phyloP scores from a whole-genome alignment of 2,329 filamentous ascomycete species.

The Pleoardoris graminearum region DNA sequence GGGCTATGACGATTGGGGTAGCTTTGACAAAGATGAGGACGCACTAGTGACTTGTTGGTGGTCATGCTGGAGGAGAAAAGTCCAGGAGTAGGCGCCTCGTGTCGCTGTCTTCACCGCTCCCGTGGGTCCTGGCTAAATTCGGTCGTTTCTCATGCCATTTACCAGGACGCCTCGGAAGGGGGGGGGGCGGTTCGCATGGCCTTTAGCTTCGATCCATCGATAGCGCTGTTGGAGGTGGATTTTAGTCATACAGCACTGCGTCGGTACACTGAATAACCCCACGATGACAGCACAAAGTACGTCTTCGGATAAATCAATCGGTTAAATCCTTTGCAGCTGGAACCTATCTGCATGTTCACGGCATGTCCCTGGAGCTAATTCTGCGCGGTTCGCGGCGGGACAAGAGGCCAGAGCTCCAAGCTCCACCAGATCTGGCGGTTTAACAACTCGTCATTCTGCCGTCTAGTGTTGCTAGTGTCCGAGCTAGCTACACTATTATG shows the following conservation, averaged over 20 bases:
- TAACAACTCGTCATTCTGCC: conserved; percentile 27
- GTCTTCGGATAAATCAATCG: conserved; percentile 41
- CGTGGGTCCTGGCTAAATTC: neutral
- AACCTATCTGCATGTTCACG: conserved; percentile 25
- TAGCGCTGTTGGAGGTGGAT: neutral
- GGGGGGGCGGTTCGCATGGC: conserved; percentile 7
- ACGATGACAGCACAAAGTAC: conserved; percentile 23
- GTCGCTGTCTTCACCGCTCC: conserved; percentile 12
- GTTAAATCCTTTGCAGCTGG: conserved; percentile 33
- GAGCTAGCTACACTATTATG: conserved; percentile 16
- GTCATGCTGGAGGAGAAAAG: conserved; percentile 59
- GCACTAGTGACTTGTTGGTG: conserved; percentile 68
- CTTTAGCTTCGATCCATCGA: neutral
- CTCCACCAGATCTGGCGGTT: conserved; percentile 21
- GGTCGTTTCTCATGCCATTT: neutral
- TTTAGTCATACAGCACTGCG: conserved; percentile 23
- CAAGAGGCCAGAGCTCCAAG: conserved; percentile 30
- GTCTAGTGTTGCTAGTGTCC: conserved; percentile 18
- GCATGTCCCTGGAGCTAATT: conserved; percentile 21
- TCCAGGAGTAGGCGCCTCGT: conserved; percentile 10
- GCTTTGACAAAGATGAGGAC: conserved; percentile 53
- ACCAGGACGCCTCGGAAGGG: conserved; percentile 8
- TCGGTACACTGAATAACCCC: conserved; percentile 22
- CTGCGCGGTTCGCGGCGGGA: conserved; percentile 25
- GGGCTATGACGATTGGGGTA: conserved; percentile 74